Evolutionary conservation across 352 stramenopile species (phyloP), one percentile per base, ranked within the genome.

Genomic region (Pythium sukuiense): DNA sequence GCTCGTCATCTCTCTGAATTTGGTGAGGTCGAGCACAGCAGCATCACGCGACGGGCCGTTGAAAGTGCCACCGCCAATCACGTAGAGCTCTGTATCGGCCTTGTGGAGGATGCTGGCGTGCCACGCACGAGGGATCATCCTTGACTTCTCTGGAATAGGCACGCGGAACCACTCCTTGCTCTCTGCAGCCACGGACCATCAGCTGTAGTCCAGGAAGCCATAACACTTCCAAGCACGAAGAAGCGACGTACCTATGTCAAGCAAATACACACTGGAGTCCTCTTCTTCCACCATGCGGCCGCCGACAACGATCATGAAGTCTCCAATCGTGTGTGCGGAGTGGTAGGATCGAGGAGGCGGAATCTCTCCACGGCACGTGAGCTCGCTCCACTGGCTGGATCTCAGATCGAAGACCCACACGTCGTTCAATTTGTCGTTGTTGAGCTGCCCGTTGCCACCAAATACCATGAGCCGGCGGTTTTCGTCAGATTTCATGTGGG

Each of bases 361-460:
- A 9, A 82, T 55, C 29, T 86, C 74, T 13, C 77, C 81, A 2
- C 18, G 65, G 45, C 77, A 89, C 16, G 66, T 12, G 13, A 89
- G 18, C 46, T 69, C 12, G 18, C 60, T 71, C 85, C 85, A 93
- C 18, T 48, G 26, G 20, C 57, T 35, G 9, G 65, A 70, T 6
- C 54, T 30, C 1, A 79, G n/a, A 54, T 90, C 66, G 41, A 87
- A 88, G 7, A 81, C 35, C 85, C 85, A 94, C 18, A 83, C 66
- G 52, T 94, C 85, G 64, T 89, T 85, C 70, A 86, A 79, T 41
- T 80, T 89, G 14, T 89, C 76, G 4, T 89, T 71, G 18, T 76
- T 88, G n/a, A 76, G 65, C 66, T 92, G 81, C 9, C 80, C 81
- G 67, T 92, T 92, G 18, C 83, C 85, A 59, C 85, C 85, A 50